Evolutionary conservation across 176 grass and related monocot species (phyloP).

Genomic region (Saccharum spontaneum): DNA sequence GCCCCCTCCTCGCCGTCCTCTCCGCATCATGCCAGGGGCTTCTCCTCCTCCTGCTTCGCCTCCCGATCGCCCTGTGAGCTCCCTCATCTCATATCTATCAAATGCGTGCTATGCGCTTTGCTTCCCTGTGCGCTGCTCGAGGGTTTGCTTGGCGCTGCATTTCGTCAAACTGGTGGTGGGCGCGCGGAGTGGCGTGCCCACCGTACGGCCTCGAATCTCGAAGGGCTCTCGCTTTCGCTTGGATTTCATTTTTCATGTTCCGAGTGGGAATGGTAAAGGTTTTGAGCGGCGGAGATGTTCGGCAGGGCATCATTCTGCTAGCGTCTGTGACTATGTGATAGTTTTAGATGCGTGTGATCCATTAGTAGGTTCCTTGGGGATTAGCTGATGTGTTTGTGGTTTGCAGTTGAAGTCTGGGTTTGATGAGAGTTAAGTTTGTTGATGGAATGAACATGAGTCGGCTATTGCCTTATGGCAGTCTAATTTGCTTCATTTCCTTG

Average conservation of each 20-base stretch:
- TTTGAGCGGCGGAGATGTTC: neutral
- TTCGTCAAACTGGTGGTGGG: conserved; percentile 49
- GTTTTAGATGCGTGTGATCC: neutral
- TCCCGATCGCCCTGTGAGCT: conserved; percentile 16
- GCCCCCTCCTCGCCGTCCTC: conserved; percentile 4
- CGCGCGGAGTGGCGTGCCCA: neutral
- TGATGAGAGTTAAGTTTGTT: neutral
- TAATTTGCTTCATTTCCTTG: neutral
- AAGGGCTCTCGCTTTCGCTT: neutral
- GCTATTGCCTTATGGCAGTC: neutral
- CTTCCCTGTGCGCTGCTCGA: neutral
- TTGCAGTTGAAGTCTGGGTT: neutral
- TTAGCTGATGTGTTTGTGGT: neutral
- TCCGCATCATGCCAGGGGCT: conserved; percentile 22
- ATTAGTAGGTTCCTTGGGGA: neutral
- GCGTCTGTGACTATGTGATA: neutral
- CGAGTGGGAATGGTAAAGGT: neutral
- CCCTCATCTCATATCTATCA: neutral
- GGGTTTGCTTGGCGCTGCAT: conserved; percentile 28
- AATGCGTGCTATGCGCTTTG: neutral
- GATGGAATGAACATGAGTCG: neutral
- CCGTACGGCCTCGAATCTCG: neutral
- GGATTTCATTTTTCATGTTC: neutral
- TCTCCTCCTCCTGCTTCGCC: conserved; percentile 48
- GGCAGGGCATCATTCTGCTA: neutral